Evolutionary conservation across 2,329 filamentous ascomycete genomes (phyloP), one percentile per base, ranked within the genome.

Genomic region (Sporothrix euskadiensis): DNA sequence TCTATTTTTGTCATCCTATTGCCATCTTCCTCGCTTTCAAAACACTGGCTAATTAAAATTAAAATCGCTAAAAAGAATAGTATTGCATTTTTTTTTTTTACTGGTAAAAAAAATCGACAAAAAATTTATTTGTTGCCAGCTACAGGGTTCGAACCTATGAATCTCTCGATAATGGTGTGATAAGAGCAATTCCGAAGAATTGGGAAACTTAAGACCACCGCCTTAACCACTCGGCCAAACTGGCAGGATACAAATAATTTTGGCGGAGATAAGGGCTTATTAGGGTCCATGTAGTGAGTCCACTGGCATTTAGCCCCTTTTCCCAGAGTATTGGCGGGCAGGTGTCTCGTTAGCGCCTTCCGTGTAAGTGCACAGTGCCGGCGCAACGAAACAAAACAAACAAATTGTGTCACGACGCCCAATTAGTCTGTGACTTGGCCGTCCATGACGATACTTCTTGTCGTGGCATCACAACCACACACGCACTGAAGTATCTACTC

Each of bases 71-170:
- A 56, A 56, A 56, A 26, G 9, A 26, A 56, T 22, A 12, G 52
- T 2, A 35, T 8, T 35, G 35, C 35, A 35, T 35, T 2, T 5
- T 35, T 4, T 7, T 35, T 39, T 6, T 35, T 39, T 26, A 3
- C 7, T 14, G 2, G 9, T 4, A 0, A n/a, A 26, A 47, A 59
- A 59, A 59, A 59, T 26, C 3, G 5, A 59, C n/a, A 26, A 71
- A 41, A 63, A 52, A 52, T 44, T 22, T 22, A 63, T 22, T 32
- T 19, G 30, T 69, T 75, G 74, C 74, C 74, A 75, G 74, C 74
- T 75, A 75, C 74, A 75, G 74, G 74, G 74, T 75, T 75, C 74
- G 74, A 75, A 75, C 74, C 74, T 75, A 72, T 75, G 74, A 75
- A 73, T 75, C 74, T 75, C 69, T 74, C 74, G 74, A 75, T 73